phyloP scores from a whole-genome alignment of 805 yeast genomes.

The Vanderwaltozyma polyspora region DNA sequence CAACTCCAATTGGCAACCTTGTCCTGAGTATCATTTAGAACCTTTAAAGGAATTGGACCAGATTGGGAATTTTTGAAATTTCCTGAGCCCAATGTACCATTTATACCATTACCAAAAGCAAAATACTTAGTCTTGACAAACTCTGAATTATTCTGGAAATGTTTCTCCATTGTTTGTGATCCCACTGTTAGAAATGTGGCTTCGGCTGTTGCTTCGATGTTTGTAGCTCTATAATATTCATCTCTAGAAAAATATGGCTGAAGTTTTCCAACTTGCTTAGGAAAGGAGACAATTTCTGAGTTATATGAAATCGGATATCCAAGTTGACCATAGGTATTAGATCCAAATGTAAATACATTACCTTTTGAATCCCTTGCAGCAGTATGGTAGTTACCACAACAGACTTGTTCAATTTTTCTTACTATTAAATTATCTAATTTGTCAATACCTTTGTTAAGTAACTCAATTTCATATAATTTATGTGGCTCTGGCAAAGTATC shows the following conservation, averaged over 20 bases:
- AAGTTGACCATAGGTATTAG: slow-evolving; percentile 74
- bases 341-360: slow-evolving; percentile 75
- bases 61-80: slow-evolving; percentile 63
- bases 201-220: slow-evolving; percentile 61
- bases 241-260: slow-evolving; percentile 31
- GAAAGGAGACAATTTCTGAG: slow-evolving; percentile 60
- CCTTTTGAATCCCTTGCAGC: slow-evolving; percentile 60
- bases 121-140: slow-evolving; percentile 31
- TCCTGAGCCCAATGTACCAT: slow-evolving; percentile 80
- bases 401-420: slow-evolving; percentile 46
- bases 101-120: slow-evolving; percentile 73
- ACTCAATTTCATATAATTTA: slow-evolving; percentile 35
- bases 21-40: neutral
- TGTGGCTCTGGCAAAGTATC: slow-evolving; percentile 40
- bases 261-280: slow-evolving; percentile 38
- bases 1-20: slow-evolving; percentile 35
- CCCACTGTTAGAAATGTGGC: slow-evolving; percentile 44
- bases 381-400: slow-evolving; percentile 66
- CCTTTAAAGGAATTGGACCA: slow-evolving; percentile 46
- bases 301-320: slow-evolving; percentile 58
- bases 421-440: neutral
- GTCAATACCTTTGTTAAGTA: slow-evolving; percentile 17
- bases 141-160: slow-evolving; percentile 19
- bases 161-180: slow-evolving; percentile 17
- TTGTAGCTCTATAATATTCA: slow-evolving; percentile 34